Base-by-base conservation (phyloP, 805 yeast species). In the Saturnispora serradocipensis region DNA sequence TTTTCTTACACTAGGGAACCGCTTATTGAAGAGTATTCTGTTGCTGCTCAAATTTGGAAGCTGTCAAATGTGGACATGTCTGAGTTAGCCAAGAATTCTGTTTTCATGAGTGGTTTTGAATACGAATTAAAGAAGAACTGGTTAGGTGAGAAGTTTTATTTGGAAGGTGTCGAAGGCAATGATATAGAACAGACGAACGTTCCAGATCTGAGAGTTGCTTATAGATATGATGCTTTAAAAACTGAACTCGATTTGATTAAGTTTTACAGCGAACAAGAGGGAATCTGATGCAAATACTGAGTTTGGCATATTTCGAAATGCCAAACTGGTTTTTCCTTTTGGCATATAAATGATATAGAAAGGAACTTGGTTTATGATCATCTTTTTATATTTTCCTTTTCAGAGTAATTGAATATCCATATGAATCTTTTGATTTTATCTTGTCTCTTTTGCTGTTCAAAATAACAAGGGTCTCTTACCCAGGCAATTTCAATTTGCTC, bases 1-100 rank as follows among this genome's bases (percentile, higher is more conserved):
- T 93, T 93, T 65, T 86, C 97, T 0, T 93, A 89, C 70, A 93
- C 99, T 32, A 82, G 95, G 62, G 99, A 93, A 64, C 98, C 99
- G 15, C 75, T 93, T 62, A 93, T 93, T 59, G 99, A 93, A 67
- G 99, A 93, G 68, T 93, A 90, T 66, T 88, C 97, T 2, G 98
- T 93, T 30, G 99, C 99, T 6, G 98, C 97, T 0, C 98, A 93
- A 68, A 93, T 93, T 59, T 93, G 90, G 74, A 89, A 93, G 65
- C 75, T 93, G 42, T 88, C 96, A 0, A 82, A 88, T 55, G 98
- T 91, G 32, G 99, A 93, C 68, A 88, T 93, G 95, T 90, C 98
- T 65, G 99, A 93, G 66, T 73, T 93, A 59, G 99, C 99, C 0
- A 77, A 82, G 57, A 90, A 91, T 67, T 90, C 98, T 0, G 98